These are phyloP conservation scores for Colletotrichum destructivum DNA, from an alignment of 2,329 filamentous ascomycete species.

Conservation along the genomic window DNA sequence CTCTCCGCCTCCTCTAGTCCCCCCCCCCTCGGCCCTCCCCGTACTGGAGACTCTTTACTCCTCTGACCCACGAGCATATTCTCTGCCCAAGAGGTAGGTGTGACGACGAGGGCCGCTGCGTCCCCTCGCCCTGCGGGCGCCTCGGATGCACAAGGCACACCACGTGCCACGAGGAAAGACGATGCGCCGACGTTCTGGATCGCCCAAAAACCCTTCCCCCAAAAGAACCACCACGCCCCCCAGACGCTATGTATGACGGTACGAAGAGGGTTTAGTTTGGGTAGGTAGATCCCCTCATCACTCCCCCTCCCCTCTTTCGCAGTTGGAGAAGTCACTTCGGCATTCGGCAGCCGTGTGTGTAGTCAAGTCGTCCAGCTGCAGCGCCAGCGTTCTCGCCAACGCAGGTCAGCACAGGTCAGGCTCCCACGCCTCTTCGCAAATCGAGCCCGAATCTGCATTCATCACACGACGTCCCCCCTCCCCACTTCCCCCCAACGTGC, in stretches of 20 bases:
- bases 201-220: not conserved
- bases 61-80: not conserved
- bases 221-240: not conserved
- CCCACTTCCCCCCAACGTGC: not conserved
- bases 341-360: conserved; percentile 12
- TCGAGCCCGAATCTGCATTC: conserved; percentile 17
- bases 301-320: not conserved
- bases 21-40: no score
- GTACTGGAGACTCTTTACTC: not conserved
- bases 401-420: conserved; percentile 7
- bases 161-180: conserved; percentile 2
- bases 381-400: not conserved
- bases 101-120: not conserved
- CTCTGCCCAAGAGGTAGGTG: not conserved
- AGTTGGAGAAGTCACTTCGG: conserved; percentile 13
- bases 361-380: not conserved
- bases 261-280: no score
- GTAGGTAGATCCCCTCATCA: not conserved
- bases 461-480: conserved; percentile 5
- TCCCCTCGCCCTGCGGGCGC: not conserved
- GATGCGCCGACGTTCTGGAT: conserved; percentile 4
- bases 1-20: not conserved
- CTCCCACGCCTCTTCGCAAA: conserved; percentile 11
- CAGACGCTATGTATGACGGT: no score
- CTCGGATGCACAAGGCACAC: not conserved